Conservation (phyloP, 768 basidiomycete species). For the Melanogaster broomeanus region DNA sequence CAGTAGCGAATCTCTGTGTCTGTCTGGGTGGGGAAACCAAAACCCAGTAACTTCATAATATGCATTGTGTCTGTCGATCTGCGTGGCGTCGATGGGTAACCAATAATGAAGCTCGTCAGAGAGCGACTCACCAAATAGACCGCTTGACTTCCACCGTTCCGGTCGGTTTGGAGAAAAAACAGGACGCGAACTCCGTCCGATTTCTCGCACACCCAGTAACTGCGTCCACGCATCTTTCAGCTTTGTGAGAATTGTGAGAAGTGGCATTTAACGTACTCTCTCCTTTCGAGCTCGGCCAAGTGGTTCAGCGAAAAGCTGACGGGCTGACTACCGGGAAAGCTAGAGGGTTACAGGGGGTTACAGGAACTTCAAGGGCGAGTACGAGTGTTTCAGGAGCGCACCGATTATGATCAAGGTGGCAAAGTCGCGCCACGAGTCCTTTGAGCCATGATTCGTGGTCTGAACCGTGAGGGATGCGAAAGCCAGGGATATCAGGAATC, state of each 20-base stretch:
- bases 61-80: slow-evolving; percentile 95
- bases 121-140: slow-evolving; percentile 71
- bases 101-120: background rate
- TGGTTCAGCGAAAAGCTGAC: slow-evolving; percentile 81
- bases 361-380: background rate
- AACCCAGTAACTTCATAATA: slow-evolving; percentile 77
- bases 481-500: slow-evolving; percentile 75
- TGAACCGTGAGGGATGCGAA: slow-evolving; percentile 51
- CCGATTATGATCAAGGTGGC: slow-evolving; percentile 66
- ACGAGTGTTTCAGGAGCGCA: slow-evolving; percentile 31
- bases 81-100: slow-evolving; percentile 9
- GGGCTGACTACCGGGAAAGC: slow-evolving; percentile 96
- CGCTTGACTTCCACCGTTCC: slow-evolving; percentile 48
- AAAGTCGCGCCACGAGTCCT: slow-evolving; percentile 60
- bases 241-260: background rate
- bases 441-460: slow-evolving; percentile 70
- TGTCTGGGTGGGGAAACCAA: slow-evolving; percentile 88
- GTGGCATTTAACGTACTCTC: slow-evolving; percentile 58
- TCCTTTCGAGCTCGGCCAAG: slow-evolving; percentile 72
- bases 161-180: slow-evolving; percentile 71
- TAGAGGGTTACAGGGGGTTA: slow-evolving; percentile 30
- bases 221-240: slow-evolving; percentile 38
- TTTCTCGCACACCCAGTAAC: slow-evolving; percentile 99
- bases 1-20: slow-evolving; percentile 62
- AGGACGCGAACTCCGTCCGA: slow-evolving; percentile 94